Base-by-base conservation (phyloP, 179 eudicot genomes). In the Monotropa hypopitys region DNA sequence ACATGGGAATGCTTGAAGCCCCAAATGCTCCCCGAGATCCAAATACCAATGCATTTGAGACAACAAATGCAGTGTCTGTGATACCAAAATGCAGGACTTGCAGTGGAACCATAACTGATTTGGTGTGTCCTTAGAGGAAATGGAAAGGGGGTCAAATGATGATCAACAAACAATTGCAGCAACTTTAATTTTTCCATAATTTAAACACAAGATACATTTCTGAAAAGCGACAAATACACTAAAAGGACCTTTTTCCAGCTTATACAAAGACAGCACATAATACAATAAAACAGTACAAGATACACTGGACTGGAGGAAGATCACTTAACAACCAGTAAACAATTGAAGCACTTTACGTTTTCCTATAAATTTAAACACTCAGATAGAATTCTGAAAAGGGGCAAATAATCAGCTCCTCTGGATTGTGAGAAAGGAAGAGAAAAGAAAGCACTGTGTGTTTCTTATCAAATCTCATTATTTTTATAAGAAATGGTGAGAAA, bases 51-150 rank as follows among this genome's bases (percentile, higher is more conserved):
- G 89, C 71, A 74, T 62, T 80, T 57, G 90, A 80, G 8, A 77
- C 88, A 47, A 97, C 95, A 86, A 94, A 94, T 77, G 87, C 89
- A 70, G 87, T 49, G 72, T 86, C 85, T 47, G 92, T 81, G 79
- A 79, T 87, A 57, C 93, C 97, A 84, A n/a, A 91, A 90, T 35
- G 89, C 32, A 11, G 87, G 77, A 43, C 71, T 83, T 20, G 89
- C 43, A 8, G 74, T 82, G 16, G 93, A 81, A 23, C 93, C 91
- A 84, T n/a, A n/a, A n/a, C n/a, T n/a, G n/a, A n/a, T n/a, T n/a
- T n/a, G n/a, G n/a, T n/a, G n/a, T n/a, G n/a, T n/a, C n/a, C n/a
- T n/a, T n/a, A n/a, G n/a, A n/a, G n/a, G n/a, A n/a, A n/a, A n/a
- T n/a, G n/a, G 63, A 43, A n/a, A 70, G 33, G 49, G 47, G 63